Conservation (phyloP, 306 rosid species). For the Quercus gilva region DNA sequence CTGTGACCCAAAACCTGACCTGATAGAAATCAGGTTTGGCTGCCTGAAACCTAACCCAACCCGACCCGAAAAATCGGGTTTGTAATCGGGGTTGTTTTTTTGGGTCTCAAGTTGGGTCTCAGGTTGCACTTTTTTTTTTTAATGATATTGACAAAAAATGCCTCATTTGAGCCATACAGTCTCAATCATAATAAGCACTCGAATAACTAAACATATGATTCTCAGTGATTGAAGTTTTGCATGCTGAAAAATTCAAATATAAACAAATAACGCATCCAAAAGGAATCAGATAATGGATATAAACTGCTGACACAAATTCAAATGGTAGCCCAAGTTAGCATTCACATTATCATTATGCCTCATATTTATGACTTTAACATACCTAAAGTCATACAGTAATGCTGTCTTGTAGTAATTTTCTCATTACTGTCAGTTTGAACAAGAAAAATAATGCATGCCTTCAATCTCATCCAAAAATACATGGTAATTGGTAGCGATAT, state of each 20-base stretch:
- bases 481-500: neutral
- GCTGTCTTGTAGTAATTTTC: neutral
- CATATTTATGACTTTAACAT: neutral
- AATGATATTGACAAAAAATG: too few species aligned
- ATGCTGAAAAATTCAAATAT: constrained; percentile 43
- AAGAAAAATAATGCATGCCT: neutral
- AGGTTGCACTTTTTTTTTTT: too few species aligned
- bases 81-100: too few species aligned
- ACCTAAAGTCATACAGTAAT: neutral
- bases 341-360: neutral
- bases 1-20: too few species aligned
- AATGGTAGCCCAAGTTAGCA: neutral
- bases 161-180: too few species aligned
- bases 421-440: neutral
- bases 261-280: neutral
- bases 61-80: too few species aligned
- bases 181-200: too few species aligned
- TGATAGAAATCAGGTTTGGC: too few species aligned
- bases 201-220: too few species aligned
- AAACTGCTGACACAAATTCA: neutral
- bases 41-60: too few species aligned
- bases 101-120: too few species aligned
- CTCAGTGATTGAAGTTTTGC: constrained; percentile 65
- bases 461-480: neutral
- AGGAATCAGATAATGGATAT: neutral